Evolutionary conservation across 805 yeast genomes (phyloP).

Genomic region (Metschnikowia shivogae): DNA sequence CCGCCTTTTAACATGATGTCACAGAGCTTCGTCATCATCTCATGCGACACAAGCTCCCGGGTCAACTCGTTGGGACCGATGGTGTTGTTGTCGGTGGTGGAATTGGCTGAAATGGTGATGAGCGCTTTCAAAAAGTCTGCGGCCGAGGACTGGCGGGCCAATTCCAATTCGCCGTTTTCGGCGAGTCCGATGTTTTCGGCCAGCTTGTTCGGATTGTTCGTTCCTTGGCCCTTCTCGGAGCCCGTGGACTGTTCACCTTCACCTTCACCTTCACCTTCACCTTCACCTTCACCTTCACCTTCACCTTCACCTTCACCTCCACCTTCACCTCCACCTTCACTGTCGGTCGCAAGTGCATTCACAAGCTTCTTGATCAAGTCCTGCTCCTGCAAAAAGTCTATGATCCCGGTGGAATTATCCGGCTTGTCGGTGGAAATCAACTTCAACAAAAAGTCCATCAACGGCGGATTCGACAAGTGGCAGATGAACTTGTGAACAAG

Average conservation of each 20-base stretch:
- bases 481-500: conserved; percentile 40
- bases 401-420: conserved; percentile 44
- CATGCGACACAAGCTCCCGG: conserved; percentile 38
- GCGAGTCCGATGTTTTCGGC: neutral
- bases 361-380: conserved; percentile 33
- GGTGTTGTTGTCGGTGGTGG: conserved; percentile 43
- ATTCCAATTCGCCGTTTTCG: conserved; percentile 8
- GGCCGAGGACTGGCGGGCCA: conserved; percentile 38
- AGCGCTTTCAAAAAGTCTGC: conserved; percentile 45
- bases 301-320: neutral
- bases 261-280: neutral
- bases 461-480: conserved; percentile 43
- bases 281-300: neutral
- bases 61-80: conserved; percentile 47
- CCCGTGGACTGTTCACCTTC: too few species aligned
- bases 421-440: conserved; percentile 45
- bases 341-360: conserved; percentile 27
- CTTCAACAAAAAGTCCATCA: conserved; percentile 43
- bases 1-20: conserved; percentile 43
- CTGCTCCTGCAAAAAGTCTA: conserved; percentile 42
- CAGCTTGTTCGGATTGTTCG: neutral
- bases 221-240: neutral
- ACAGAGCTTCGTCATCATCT: conserved; percentile 34
- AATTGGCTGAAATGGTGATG: conserved; percentile 44
- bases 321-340: too few species aligned